A percentile compares a stretch with the other conserved stretches of the same genome.
Conservation (phyloP, 352 stramenopile species). For the Globisporangium nunn region DNA sequence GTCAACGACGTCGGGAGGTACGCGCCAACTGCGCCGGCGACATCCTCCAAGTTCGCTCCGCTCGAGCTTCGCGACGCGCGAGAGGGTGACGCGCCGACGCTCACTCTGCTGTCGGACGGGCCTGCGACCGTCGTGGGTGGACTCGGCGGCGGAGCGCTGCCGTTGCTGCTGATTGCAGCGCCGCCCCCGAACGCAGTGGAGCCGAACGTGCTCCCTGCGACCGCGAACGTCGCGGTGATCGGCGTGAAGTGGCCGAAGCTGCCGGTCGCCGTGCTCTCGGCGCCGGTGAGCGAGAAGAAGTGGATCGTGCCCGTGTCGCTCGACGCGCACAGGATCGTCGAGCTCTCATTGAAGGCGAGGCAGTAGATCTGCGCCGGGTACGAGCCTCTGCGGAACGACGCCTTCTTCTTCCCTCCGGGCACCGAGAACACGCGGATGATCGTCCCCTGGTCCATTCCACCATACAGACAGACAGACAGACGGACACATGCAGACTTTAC, state of each 20-base stretch:
- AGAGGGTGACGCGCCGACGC: constrained; percentile 6
- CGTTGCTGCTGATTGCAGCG: background rate
- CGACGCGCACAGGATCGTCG: constrained; percentile 91
- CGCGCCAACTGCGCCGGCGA: constrained; percentile 57
- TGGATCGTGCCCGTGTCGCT: constrained; percentile 96
- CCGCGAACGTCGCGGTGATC: constrained; percentile 66
- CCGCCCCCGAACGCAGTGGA: constrained; percentile 35
- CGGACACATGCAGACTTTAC: too few relatives aligned
- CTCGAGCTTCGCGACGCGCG: constrained; percentile 28
- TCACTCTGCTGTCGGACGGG: background rate
- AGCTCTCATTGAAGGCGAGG: constrained; percentile 93
- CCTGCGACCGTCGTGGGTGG: background rate
- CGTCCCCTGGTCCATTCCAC: constrained; percentile 72
- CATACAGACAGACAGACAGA: too few relatives aligned
- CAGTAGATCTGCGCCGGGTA: constrained; percentile 95
- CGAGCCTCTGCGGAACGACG: constrained; percentile 93
- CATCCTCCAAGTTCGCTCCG: constrained; percentile 52
- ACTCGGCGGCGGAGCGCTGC: constrained; percentile 4
- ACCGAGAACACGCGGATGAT: constrained; percentile 97
- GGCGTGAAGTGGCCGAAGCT: constrained; percentile 77
- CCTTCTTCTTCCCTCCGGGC: constrained; percentile 81
- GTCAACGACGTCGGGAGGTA: constrained; percentile 74
- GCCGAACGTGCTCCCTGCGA: constrained; percentile 50
- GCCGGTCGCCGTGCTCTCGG: constrained; percentile 62
- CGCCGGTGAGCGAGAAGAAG: constrained; percentile 88